Percentiles rank a stretch among this genome's conserved stretches.
Conservation (phyloP, 2,329 filamentous ascomycete genomes). For the Cladophialophora bantiana region DNA sequence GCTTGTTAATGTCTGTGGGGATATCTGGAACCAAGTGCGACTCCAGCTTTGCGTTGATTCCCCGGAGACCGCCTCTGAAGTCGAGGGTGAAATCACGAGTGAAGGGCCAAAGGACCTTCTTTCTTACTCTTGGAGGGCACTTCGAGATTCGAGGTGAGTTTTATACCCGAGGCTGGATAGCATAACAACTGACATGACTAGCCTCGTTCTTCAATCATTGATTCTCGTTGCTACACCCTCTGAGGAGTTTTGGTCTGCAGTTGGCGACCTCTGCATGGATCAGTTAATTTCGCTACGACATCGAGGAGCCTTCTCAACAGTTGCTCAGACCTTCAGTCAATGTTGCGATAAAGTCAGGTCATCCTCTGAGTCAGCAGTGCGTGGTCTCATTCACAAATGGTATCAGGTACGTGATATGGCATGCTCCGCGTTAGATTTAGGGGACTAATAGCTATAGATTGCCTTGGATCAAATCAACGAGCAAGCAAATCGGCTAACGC, state of each 20-base stretch:
- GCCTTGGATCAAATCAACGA: constrained; percentile 74
- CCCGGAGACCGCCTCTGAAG: constrained; percentile 77
- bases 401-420: constrained; percentile 64
- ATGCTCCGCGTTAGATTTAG: neutral
- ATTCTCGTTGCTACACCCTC: constrained; percentile 56
- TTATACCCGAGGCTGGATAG: neutral
- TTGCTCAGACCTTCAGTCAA: constrained; percentile 82
- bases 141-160: constrained; percentile 86
- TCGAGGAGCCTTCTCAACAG: constrained; percentile 90
- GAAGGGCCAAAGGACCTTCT: constrained; percentile 84
- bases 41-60: constrained; percentile 89
- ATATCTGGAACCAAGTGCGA: constrained; percentile 79
- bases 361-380: constrained; percentile 55
- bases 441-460: constrained; percentile 51
- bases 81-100: constrained; percentile 71
- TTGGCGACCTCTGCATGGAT: constrained; percentile 78
- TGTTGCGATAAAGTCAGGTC: constrained; percentile 75
- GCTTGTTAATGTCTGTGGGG: constrained; percentile 66
- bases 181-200: constrained; percentile 49
- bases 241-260: constrained; percentile 64
- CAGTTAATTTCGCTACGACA: constrained; percentile 86
- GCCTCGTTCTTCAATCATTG: constrained; percentile 73
- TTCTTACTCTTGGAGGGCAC: constrained; percentile 91
- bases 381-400: constrained; percentile 67
- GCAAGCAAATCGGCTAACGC: constrained; percentile 79